Percentiles rank a stretch among this genome's conserved stretches.
Conservation (phyloP, 192 early-diverging fungal species). For the Phycomyces blakesleeanus region DNA sequence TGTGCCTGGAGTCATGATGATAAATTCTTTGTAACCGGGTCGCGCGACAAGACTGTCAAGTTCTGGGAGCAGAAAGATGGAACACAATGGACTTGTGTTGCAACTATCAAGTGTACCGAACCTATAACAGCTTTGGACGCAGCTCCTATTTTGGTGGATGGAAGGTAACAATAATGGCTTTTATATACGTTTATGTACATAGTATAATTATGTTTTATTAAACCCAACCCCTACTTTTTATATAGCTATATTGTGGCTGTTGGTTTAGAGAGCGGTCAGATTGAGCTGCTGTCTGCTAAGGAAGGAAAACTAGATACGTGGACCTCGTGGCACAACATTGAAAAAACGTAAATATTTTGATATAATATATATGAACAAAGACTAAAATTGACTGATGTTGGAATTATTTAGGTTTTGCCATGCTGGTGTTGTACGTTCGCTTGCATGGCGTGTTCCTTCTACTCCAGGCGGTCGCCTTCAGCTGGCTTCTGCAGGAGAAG, state of each 20-base stretch:
- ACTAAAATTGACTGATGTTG: neutral
- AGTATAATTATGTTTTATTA: no score
- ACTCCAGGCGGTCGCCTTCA: conserved; percentile 32
- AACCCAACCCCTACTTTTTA: no score
- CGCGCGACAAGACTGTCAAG: conserved; percentile 89
- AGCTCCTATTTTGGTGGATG: conserved; percentile 44
- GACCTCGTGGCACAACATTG: conserved; percentile 36
- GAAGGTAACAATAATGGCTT: no score
- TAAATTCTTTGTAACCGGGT: conserved; percentile 81
- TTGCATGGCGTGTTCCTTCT: conserved; percentile 60
- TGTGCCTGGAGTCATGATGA: conserved; percentile 79
- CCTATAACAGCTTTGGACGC: conserved; percentile 85
- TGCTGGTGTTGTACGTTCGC: conserved; percentile 49
- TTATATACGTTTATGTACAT: no score
- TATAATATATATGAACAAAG: no score
- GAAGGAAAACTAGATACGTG: conserved; percentile 25
- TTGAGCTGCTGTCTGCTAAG: conserved; percentile 53
- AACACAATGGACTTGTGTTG: conserved; percentile 39
- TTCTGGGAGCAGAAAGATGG: conserved; percentile 54
- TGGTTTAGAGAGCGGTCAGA: conserved; percentile 79
- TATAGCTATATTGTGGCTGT: conserved; percentile 70
- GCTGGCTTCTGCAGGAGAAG: conserved; percentile 68
- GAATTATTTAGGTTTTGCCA: conserved; percentile 43
- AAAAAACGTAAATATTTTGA: conserved; percentile 43
- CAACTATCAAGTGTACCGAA: conserved; percentile 71